These are phyloP conservation scores for Saturnispora silvae DNA, from an alignment of 805 yeast genomes.

Conservation along the genomic window DNA sequence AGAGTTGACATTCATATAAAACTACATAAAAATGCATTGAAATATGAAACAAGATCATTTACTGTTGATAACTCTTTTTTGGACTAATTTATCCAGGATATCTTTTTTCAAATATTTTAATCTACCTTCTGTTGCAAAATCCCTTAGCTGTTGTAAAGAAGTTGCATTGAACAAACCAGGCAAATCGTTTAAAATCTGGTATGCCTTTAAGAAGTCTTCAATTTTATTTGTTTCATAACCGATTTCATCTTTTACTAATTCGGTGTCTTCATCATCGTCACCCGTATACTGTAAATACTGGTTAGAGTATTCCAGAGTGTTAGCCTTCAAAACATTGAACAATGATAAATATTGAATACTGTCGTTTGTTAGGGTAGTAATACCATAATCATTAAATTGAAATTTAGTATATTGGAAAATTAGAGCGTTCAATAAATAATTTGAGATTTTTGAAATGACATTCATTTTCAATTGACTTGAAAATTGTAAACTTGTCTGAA, in stretches of 20 bases:
- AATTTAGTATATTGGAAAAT: conserved; percentile 66
- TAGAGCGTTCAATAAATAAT: conserved; percentile 37
- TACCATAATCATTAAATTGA: conserved; percentile 73
- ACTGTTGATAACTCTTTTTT: conserved; percentile 34
- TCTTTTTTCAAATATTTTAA: conserved; percentile 53
- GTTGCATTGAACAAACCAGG: conserved; percentile 60
- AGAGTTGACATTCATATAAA: too few relatives aligned
- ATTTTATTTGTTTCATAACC: conserved; percentile 39
- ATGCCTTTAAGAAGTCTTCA: conserved; percentile 36
- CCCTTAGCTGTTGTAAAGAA: conserved; percentile 70
- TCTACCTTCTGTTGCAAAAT: conserved; percentile 74
- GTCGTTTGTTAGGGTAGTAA: conserved; percentile 72
- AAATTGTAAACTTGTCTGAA: conserved; percentile 24
- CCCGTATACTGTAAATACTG: background rate
- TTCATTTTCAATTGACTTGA: conserved; percentile 18
- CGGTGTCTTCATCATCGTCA: conserved; percentile 2
- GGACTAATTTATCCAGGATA: conserved; percentile 53
- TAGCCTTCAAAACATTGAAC: conserved; percentile 15
- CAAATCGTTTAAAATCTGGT: conserved; percentile 54
- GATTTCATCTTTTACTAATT: conserved; percentile 1
- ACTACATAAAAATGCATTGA: too few relatives aligned
- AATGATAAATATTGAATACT: conserved; percentile 56
- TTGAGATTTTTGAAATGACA: conserved; percentile 16
- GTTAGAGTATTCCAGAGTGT: background rate
- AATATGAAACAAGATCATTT: too few relatives aligned